Base-by-base conservation (phyloP, 495 filamentous ascomycete species). In the Usnea hakonensis region DNA sequence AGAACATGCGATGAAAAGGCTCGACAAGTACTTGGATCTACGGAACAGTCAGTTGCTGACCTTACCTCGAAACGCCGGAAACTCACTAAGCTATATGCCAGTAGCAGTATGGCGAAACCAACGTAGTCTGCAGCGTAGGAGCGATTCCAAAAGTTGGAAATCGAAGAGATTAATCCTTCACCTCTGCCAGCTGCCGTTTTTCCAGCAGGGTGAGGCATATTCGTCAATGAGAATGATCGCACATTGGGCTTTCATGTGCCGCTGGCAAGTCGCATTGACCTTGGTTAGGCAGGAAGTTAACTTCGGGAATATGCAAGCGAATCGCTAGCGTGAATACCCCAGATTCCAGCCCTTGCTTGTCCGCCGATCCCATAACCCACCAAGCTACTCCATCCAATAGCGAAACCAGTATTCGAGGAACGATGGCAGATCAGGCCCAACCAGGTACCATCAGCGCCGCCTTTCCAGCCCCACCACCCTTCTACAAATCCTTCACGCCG, bases 111-210 rank as follows among this genome's bases (percentile, higher is more conserved):
- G 3, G 79, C 78, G 56, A 97, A 81, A 33, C 89, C 92, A 46
- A 95, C 70, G 73, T 93, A 96, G 72, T 98, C 95, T 11, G 89
- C 81, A 17, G 87, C 86, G 75, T 96, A 95, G 1, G 90, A 89
- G 71, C 82, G 86, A 84, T 90, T 75, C 66, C 70, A 79, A 64
- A 80, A 77, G 11, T 77, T 75, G 50, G 75, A 75, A 30, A 77
- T 52, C 17, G 78, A 75, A 9, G 73, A 73, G 23, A 73, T 55
- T 16, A 78, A 56, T 26, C 64, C 55, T 9, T 36, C 58, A 54
- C 62, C 40, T 38, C 66, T 14, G 33, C 43, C 43, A 32, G 37
- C 36, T 44, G 36, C 44, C 40, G 38, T 64, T 21, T 62, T 67
- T 19, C 38, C 54, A 46, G n/a, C 26, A 11, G 68, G 30, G 26